Conservation (phyloP, 495 filamentous ascomycete species). For the Sphaerosporella brunnea region DNA sequence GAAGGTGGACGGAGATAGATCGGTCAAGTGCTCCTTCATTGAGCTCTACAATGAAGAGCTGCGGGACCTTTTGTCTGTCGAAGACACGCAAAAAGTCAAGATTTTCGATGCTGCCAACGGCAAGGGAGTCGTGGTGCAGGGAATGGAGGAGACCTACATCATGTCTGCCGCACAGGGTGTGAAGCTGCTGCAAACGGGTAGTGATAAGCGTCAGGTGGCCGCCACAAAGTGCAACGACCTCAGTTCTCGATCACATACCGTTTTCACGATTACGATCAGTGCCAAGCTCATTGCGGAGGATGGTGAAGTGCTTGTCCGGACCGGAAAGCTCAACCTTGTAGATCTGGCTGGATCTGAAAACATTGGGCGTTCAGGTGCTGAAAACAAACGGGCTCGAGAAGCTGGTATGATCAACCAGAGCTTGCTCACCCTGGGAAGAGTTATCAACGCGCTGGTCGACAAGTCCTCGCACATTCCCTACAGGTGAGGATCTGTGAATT, state of each 20-base stretch:
- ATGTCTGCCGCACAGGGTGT: conserved; percentile 69
- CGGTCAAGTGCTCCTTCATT: conserved; percentile 95
- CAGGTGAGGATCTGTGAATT: no score
- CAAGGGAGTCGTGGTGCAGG: conserved; percentile 74
- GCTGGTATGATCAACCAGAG: conserved; percentile 97
- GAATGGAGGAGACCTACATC: conserved; percentile 92
- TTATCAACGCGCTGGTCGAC: conserved; percentile 96
- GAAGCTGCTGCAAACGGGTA: conserved; percentile 72
- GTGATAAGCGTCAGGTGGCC: conserved; percentile 83
- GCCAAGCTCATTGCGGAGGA: conserved; percentile 65
- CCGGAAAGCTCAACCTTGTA: conserved; percentile 88
- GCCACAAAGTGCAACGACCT: conserved; percentile 97
- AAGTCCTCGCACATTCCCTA: conserved; percentile 84
- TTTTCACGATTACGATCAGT: conserved; percentile 85
- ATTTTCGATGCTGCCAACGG: conserved; percentile 83
- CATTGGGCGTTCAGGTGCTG: conserved; percentile 86
- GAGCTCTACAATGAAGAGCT: conserved; percentile 97
- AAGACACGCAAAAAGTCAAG: conserved; percentile 53
- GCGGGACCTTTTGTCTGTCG: conserved; percentile 63
- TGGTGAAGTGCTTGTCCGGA: conserved; percentile 78
- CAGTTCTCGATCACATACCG: conserved; percentile 85
- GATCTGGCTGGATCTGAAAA: conserved; percentile 96
- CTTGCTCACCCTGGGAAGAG: conserved; percentile 77
- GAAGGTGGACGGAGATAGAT: conserved; percentile 63
- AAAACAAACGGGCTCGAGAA: conserved; percentile 92